Base-by-base conservation (phyloP, 345 rosid genomes). In the Ceriops tagal region DNA sequence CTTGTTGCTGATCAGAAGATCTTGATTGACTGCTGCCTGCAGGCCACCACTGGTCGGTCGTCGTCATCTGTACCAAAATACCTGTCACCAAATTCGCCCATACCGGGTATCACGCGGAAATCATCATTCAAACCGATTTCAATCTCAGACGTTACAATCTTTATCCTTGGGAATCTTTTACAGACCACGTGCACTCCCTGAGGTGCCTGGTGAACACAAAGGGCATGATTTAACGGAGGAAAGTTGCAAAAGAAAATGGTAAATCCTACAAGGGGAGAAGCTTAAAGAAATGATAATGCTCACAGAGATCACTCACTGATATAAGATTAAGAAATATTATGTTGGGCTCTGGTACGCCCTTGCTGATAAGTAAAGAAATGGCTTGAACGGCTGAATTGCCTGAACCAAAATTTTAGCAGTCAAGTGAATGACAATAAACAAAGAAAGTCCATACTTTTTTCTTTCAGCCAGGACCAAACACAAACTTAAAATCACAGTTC, bases 371-470 rank as follows among this genome's bases (percentile, higher is more conserved):
- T 53, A 90, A 84, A 1, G 91, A 87, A 69, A 92, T 91, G 60
- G 99, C 97, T 74, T 95, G 89, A 77, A 95, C 96, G 30, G 96
- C 99, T 0, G 99, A 95, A 73, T 95, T 95, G 53, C 99, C 97
- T 95, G 87, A 58, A 46, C 26, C 30, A 32, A 35, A 64, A 16
- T 15, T 20, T 32, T 19, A 67, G 13, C 8, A 43, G 20, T 69
- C 21, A 69, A 62, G 30, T 37, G 16, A 56, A 56, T 21, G 24
- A 9, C 59, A 56, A 24, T 56, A 24, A 55, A 9, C 5, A 5
- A 55, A 15, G 24, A 20, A 19, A 43, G 28, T 31, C 20, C 1
- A 55, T 20, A 11, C 20, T 46, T 13, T 21, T 3, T 8, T 16
- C 22, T 24, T 22, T 56, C 22, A 4, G 8, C 9, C 32, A 19